Evolutionary conservation across 257 asterid genomes (phyloP).

Genomic region (Nicotiana attenuata): DNA sequence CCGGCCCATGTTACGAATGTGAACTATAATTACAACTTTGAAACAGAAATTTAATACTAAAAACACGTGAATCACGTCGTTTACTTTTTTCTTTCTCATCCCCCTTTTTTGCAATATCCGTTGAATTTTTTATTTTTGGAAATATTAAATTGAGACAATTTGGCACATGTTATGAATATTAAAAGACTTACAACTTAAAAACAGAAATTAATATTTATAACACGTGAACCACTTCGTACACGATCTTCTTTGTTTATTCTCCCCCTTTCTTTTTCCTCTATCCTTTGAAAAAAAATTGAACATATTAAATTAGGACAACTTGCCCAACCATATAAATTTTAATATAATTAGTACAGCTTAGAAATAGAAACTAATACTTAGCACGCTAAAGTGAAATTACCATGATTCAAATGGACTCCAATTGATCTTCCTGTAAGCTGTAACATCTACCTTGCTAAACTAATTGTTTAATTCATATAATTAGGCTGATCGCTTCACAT

Average conservation of each 20-base stretch:
- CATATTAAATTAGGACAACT: not conserved
- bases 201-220: not conserved
- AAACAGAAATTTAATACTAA: not conserved
- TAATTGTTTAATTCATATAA: not conserved
- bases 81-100: not conserved
- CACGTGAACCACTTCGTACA: not conserved
- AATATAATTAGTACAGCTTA: not conserved
- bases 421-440: not conserved
- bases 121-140: not conserved
- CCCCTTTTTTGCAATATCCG: not conserved
- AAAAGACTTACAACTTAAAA: not conserved
- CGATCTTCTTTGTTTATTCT: not conserved
- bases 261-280: not conserved
- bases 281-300: not conserved
- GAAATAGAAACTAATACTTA: too few species aligned
- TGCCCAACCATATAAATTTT: not conserved
- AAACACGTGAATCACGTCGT: slow-evolving; percentile 3
- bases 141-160: not conserved
- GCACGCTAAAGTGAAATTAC: not conserved
- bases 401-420: not conserved
- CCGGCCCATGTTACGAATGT: not conserved
- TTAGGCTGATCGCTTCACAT: not conserved
- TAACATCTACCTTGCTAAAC: not conserved
- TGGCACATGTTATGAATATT: not conserved
- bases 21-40: not conserved